Base-by-base conservation (phyloP, 108 stramenopile genomes). In the Halocafeteria seosinensis region DNA sequence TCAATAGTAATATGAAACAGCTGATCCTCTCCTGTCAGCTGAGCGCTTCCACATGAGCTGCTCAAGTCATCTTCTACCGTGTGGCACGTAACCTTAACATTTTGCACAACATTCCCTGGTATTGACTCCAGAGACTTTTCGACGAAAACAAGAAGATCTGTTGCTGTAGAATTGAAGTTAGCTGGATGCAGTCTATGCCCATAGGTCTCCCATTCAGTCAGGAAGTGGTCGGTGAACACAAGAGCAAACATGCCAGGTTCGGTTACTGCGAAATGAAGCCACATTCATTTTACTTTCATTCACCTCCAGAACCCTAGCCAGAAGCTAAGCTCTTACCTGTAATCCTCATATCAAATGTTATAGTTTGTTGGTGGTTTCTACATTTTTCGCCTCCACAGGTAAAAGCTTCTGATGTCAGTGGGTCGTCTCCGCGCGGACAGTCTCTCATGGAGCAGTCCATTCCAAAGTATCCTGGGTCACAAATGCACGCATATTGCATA, bases 361-460 rank as follows among this genome's bases (percentile, higher is more conserved):
- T n/a, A n/a, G n/a, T n/a, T n/a, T n/a, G n/a, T n/a, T n/a, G n/a
- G n/a, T n/a, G n/a, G n/a, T n/a, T n/a, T n/a, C n/a, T n/a, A n/a
- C n/a, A n/a, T n/a, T n/a, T n/a, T n/a, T n/a, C 42, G 17, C 42
- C 42, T 17, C 42, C 42, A 47, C 42, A 47, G 42, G 42, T n/a
- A 47, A 21, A n/a, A 17, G 17, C 17, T 21, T n/a, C 42, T 21
- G 42, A 21, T 25, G 78, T 77, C 57, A 64, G 32, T 21, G 80
- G 80, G 50, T 84, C 79, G 38, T 81, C 80, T 25, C 82, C 82
- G 11, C 21, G 42, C 6, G 82, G 80, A 42, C 82, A 84, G 27
- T 4, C 25, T 5, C 71, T 50, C 51, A 50, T 27, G 8, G 70
- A 68, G 76, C 82, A 84, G 42, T 78, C 82, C 55, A 76, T 71